Percentiles rank a stretch among this genome's conserved stretches.
Evolutionary conservation across 495 filamentous ascomycete genomes (phyloP).

Genomic region (Rhypophila decipiens): DNA sequence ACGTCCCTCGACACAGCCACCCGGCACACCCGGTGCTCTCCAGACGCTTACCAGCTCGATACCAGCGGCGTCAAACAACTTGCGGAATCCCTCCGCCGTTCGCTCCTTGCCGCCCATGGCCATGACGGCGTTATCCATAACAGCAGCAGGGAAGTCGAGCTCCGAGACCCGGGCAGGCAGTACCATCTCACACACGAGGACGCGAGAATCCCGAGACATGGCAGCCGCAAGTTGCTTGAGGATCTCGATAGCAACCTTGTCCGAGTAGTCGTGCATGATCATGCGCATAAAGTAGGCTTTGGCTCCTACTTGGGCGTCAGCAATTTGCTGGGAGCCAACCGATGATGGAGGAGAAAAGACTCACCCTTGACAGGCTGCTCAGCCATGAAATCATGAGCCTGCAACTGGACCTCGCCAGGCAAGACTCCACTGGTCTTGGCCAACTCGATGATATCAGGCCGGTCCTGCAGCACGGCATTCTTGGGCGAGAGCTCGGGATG

Average conservation of each 20-base stretch:
- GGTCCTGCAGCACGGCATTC: slow-evolving; percentile 13
- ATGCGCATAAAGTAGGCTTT: slow-evolving; percentile 21
- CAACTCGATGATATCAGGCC: slow-evolving; percentile 9
- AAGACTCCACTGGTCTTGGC: slow-evolving; percentile 6
- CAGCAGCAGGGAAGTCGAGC: slow-evolving; percentile 14
- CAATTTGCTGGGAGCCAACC: too few relatives aligned
- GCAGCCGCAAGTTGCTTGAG: slow-evolving; percentile 11
- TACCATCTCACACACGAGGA: slow-evolving; percentile 27
- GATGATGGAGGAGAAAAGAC: background rate
- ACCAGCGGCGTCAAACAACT: slow-evolving; percentile 20
- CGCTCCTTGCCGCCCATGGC: slow-evolving; percentile 27
- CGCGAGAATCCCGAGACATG: slow-evolving; percentile 16
- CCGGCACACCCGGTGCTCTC: slow-evolving; percentile 14
- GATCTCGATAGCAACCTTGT: slow-evolving; percentile 11
- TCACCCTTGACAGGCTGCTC: slow-evolving; percentile 15
- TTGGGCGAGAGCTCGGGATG: slow-evolving; percentile 7
- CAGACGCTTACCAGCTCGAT: slow-evolving; percentile 25
- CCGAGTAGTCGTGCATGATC: slow-evolving; percentile 20
- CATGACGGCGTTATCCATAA: slow-evolving; percentile 24
- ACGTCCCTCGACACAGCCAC: slow-evolving; percentile 12
- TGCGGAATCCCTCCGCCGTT: slow-evolving; percentile 16
- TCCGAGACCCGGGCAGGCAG: slow-evolving; percentile 17
- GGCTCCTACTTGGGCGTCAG: too few relatives aligned
- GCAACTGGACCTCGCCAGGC: slow-evolving; percentile 5
- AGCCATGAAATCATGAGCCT: slow-evolving; percentile 14